Conservation (phyloP, 352 stramenopile species). For the Phytophthora niederhauseri region DNA sequence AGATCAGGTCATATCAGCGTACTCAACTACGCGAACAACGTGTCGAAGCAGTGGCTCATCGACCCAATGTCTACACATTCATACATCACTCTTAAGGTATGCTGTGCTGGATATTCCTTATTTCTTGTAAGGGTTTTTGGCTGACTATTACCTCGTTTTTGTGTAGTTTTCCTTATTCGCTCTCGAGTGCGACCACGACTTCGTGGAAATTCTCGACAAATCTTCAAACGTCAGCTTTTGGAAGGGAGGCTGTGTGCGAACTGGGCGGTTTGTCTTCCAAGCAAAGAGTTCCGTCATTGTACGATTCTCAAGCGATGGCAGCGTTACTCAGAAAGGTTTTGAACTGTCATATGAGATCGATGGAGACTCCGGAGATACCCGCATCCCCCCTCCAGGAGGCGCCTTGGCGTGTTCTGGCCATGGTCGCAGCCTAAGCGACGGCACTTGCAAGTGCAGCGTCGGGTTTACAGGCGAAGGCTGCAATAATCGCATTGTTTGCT, state of each 20-base stretch:
- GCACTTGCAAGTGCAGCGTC: slow-evolving; percentile 62
- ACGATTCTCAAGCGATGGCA: slow-evolving; percentile 51
- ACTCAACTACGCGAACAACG: slow-evolving; percentile 43
- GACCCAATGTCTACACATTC: slow-evolving; percentile 25
- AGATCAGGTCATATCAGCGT: slow-evolving; percentile 35
- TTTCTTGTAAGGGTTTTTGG: background rate
- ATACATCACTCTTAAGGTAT: slow-evolving; percentile 43
- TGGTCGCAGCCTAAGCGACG: slow-evolving; percentile 36
- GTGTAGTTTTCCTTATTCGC: slow-evolving; percentile 47
- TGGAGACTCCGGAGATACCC: slow-evolving; percentile 10
- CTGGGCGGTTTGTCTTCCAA: slow-evolving; percentile 49
- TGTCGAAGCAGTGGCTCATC: slow-evolving; percentile 46
- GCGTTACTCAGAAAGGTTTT: slow-evolving; percentile 48
- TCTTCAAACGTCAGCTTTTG: slow-evolving; percentile 42
- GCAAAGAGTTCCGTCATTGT: slow-evolving; percentile 36
- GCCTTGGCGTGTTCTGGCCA: slow-evolving; percentile 43
- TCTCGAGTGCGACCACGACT: slow-evolving; percentile 75
- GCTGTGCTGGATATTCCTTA: background rate
- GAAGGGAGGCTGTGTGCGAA: slow-evolving; percentile 57
- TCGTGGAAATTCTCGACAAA: slow-evolving; percentile 46
- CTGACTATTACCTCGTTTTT: background rate
- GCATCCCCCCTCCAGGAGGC: slow-evolving; percentile 43
- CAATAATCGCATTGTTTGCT: slow-evolving; percentile 70
- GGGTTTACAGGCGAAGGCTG: slow-evolving; percentile 74
- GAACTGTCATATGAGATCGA: slow-evolving; percentile 53